Evolutionary conservation across 116 monocot genomes (phyloP).

Genomic region (Trichopus zeylanicus): DNA sequence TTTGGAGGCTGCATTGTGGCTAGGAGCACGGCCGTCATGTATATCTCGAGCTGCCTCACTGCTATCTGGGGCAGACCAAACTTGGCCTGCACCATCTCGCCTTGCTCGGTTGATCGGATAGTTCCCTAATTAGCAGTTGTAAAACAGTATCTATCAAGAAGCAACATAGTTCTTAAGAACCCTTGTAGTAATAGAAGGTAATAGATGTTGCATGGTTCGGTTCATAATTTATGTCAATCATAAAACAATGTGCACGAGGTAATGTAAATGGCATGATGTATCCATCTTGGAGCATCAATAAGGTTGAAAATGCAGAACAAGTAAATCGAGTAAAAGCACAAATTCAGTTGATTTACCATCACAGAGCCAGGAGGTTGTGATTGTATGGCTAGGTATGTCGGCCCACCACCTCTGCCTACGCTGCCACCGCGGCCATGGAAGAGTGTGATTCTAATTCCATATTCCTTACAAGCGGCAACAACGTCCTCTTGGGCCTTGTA

Average conservation of each 20-base stretch:
- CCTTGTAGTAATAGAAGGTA: no score
- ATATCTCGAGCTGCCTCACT: constrained; percentile 82
- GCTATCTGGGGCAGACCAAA: constrained; percentile 75
- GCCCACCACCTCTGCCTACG: constrained; percentile 88
- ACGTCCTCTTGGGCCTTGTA: constrained; percentile 95
- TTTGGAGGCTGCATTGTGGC: constrained; percentile 68
- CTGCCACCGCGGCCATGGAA: constrained; percentile 94
- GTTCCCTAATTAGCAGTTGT: constrained; percentile 57
- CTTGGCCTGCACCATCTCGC: constrained; percentile 96
- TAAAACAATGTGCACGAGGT: no score
- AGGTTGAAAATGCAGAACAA: neutral
- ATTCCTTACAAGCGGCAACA: constrained; percentile 77
- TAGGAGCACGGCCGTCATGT: constrained; percentile 85
- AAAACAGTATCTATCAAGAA: no score
- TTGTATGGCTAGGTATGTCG: constrained; percentile 91
- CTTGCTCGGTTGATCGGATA: constrained; percentile 86
- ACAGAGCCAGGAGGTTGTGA: constrained; percentile 94
- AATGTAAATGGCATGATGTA: no score
- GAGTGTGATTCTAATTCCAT: constrained; percentile 77
- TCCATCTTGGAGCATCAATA: no score
- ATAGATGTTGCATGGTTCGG: no score
- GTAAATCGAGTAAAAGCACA: neutral
- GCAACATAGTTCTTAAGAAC: no score
- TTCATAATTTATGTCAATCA: no score
- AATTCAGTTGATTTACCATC: constrained; percentile 43